Base-by-base conservation (phyloP, 1,284 basidiomycete genomes). In the Leccinum angustisporum region DNA sequence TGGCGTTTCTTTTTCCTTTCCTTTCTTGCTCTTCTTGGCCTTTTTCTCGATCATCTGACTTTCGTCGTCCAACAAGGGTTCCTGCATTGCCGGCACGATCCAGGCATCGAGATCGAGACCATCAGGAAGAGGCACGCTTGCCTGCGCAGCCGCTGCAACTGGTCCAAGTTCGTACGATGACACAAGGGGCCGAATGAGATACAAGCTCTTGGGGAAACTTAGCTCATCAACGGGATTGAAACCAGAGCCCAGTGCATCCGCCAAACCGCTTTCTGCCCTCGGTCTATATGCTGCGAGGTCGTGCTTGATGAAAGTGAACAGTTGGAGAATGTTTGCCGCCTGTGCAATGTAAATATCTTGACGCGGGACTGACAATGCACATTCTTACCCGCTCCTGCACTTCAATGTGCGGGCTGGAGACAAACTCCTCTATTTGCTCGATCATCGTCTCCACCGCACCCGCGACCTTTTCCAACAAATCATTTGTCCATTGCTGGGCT, bases 331-430 rank as follows among this genome's bases (percentile, higher is more conserved):
- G 68, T 97, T 94, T 13, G 91, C 86, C 5, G 94, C 92, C 87
- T 94, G 66, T 25, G 30, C 1, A 5, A 9, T 18, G 60, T 62
- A 53, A 50, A 46, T 27, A 38, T 58, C 18, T 62, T 27, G 50
- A 38, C 34, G 55, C 11, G 18, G 31, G 21, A 33, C 27, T 18
- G 53, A 30, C 48, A 58, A 61, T 25, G 9, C 54, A 50, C n/a
- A n/a, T 79, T 2, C 88, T 65, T 66, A 92, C 92, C 68, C 97
- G 81, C 76, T 98, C 95, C 76, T 95, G 93, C 13, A 98, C 90
- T 72, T 98, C 96, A 40, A 94, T 87, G 67, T 96, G 84, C 4
- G 83, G 76, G 69, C 81, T 86, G 3, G 78, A 75, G 30, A 81
- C 79, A 63, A 93, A 81, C 52, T 79, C 78, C n/a, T 78, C 72